A percentile compares a stretch with the other conserved stretches of the same genome.
phyloP scores from a whole-genome alignment of 352 stramenopile genomes.

The Pythium chondricola region DNA sequence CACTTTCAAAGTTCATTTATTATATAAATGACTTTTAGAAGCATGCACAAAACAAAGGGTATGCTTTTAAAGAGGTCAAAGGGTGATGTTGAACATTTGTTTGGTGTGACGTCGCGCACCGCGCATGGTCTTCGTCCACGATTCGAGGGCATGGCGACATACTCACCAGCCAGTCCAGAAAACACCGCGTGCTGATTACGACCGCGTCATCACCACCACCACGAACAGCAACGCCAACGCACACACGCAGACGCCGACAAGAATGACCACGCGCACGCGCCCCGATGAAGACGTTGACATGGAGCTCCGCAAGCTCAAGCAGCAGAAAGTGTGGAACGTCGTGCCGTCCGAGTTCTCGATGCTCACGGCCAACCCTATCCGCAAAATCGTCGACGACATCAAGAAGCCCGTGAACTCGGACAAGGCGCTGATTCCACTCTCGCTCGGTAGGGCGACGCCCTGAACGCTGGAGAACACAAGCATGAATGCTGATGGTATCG shows the following conservation, averaged over 20 bases:
- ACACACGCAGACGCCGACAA: slow-evolving; percentile 1
- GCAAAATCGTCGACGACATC: slow-evolving; percentile 94
- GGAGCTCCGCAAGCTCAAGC: slow-evolving; percentile 32
- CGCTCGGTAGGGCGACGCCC: slow-evolving; percentile 49
- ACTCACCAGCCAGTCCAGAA: neutral
- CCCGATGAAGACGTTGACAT: slow-evolving; percentile 20
- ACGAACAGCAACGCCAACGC: neutral
- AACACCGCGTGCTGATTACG: neutral
- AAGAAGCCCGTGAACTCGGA: slow-evolving; percentile 82
- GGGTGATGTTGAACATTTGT: slow-evolving; percentile 7
- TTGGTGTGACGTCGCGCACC: neutral
- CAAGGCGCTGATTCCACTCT: slow-evolving; percentile 91
- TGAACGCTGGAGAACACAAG: too few species aligned
- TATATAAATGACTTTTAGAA: neutral
- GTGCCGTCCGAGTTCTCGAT: slow-evolving; percentile 64
- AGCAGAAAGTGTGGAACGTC: slow-evolving; percentile 57
- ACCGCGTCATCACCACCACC: neutral
- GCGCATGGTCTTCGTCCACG: slow-evolving; percentile 14
- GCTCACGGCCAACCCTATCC: slow-evolving; percentile 88
- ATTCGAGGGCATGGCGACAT: slow-evolving; percentile 2
- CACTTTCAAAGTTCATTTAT: neutral
- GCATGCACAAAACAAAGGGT: too few species aligned
- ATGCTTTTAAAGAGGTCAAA: slow-evolving; percentile 12
- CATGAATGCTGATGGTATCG: neutral
- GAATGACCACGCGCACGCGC: slow-evolving; percentile 43